Evolutionary conservation across 2,329 filamentous ascomycete genomes (phyloP), one percentile per base, ranked within the genome.

Genomic region (Calcarisporium arbuscula): DNA sequence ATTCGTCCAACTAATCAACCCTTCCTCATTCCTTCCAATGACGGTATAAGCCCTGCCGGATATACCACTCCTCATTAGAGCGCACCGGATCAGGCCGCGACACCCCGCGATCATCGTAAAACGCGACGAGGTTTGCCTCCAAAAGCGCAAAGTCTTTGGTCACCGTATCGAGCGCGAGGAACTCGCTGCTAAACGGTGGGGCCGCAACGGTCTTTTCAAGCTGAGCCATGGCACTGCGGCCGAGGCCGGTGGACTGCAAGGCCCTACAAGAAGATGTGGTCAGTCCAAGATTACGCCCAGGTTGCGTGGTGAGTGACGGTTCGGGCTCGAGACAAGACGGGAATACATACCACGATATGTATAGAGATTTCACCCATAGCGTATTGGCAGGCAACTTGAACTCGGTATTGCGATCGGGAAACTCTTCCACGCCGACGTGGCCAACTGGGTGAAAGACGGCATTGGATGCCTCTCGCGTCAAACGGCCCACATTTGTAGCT

Each of bases 301-400:
- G n/a, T n/a, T n/a, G n/a, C n/a, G n/a, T n/a, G n/a, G n/a, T n/a
- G n/a, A n/a, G n/a, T n/a, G n/a, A n/a, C n/a, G n/a, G n/a, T n/a
- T n/a, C n/a, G n/a, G n/a, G n/a, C n/a, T n/a, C n/a, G n/a, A n/a
- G n/a, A n/a, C n/a, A n/a, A n/a, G n/a, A n/a, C n/a, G n/a, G n/a
- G n/a, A n/a, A 6, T 17, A 14, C 36, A 18, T 42, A 53, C 43
- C 51, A 53, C 23, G 63, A 65, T 36, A 67, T 52, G 45, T 61
- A 67, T n/a, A 67, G 52, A 6, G 53, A 54, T 32, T 61, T 60
- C 19, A 65, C 45, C 61, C 62, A 66, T 21, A 58, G 46, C 5
- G 56, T 58, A 10, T 44, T 48, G 10, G 45, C 39, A n/a, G 54
- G 52, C 20, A 63, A 49, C 16, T 47, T 50, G 25, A 63, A 48